Percentiles rank a stretch among this genome's conserved stretches.
Evolutionary conservation across 2,329 filamentous ascomycete species (phyloP).

Genomic region (Penicillium sp.): DNA sequence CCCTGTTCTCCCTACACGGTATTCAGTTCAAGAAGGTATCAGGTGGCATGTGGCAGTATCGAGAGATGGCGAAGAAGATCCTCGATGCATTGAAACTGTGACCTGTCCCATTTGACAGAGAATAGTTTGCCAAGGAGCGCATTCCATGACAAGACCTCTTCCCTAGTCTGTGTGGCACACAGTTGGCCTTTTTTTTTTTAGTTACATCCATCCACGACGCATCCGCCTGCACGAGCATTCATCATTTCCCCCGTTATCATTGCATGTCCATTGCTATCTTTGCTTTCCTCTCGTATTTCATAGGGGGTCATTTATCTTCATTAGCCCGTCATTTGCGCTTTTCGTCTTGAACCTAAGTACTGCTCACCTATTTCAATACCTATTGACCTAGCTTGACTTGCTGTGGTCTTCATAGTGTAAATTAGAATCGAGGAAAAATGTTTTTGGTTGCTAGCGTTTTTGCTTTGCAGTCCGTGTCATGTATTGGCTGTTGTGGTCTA

Average conservation of each 20-base stretch:
- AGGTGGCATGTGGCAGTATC: conserved; percentile 96
- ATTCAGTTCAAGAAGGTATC: conserved; percentile 97
- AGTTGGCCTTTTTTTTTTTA: background rate
- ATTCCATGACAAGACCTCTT: background rate
- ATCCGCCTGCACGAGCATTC: conserved; percentile 25
- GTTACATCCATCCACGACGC: conserved; percentile 21
- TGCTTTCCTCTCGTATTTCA: conserved; percentile 7
- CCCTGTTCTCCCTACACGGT: conserved; percentile 80
- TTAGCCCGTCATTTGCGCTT: conserved; percentile 15
- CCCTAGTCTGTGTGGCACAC: background rate
- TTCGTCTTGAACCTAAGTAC: conserved; percentile 18
- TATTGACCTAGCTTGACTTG: conserved; percentile 12
- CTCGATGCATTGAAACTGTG: conserved; percentile 74
- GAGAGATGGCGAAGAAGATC: conserved; percentile 95
- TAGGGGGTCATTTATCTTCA: conserved; percentile 3
- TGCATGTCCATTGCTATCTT: conserved; percentile 13
- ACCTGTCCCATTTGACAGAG: conserved; percentile 14
- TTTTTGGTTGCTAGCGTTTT: conserved; percentile 3
- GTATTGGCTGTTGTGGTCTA: background rate
- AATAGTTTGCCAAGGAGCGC: background rate
- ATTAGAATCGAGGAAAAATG: conserved; percentile 19
- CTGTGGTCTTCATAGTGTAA: conserved; percentile 23
- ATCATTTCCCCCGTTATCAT: conserved; percentile 14
- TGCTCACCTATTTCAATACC: conserved; percentile 14
- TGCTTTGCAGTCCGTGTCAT: background rate